Conservation (phyloP, 495 filamentous ascomycete genomes). For the Acidomyces sp. region DNA sequence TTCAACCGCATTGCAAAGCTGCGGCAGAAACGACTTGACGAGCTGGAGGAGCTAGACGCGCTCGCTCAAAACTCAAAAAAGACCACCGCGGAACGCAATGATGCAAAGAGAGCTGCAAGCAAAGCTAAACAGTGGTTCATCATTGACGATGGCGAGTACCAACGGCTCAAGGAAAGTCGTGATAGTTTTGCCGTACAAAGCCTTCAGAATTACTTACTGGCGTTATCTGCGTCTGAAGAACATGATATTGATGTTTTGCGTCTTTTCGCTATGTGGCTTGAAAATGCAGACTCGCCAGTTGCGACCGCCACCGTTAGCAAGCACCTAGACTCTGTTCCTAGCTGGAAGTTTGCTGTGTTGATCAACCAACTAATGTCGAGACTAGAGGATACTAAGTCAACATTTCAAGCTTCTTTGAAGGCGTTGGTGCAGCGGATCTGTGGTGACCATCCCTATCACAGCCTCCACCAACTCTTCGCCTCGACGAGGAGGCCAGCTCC, state of each 20-base stretch:
- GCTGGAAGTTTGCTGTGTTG: slow-evolving; percentile 76
- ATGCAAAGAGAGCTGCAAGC: slow-evolving; percentile 31
- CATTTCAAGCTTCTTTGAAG: slow-evolving; percentile 65
- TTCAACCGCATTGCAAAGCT: slow-evolving; percentile 67
- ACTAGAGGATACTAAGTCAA: slow-evolving; percentile 50
- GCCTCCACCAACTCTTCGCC: slow-evolving; percentile 89
- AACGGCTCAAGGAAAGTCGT: slow-evolving; percentile 58
- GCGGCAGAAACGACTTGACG: slow-evolving; percentile 63
- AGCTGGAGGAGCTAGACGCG: slow-evolving; percentile 53
- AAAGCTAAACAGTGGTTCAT: slow-evolving; percentile 82
- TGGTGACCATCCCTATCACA: slow-evolving; percentile 84
- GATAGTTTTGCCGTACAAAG: slow-evolving; percentile 72
- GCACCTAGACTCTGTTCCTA: slow-evolving; percentile 60
- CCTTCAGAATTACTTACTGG: slow-evolving; percentile 88
- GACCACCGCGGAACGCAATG: slow-evolving; percentile 33
- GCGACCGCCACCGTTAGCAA: slow-evolving; percentile 65
- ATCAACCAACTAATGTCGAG: slow-evolving; percentile 96
- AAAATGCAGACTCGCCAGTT: slow-evolving; percentile 54
- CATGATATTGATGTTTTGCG: slow-evolving; percentile 82
- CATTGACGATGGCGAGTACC: slow-evolving; percentile 75
- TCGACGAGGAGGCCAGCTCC: slow-evolving; percentile 51
- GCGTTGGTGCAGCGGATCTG: slow-evolving; percentile 68
- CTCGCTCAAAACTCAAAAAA: slow-evolving; percentile 40
- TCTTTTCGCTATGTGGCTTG: slow-evolving; percentile 92
- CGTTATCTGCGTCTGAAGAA: slow-evolving; percentile 66